A percentile compares a stretch with the other conserved stretches of the same genome.
Conservation (phyloP, 78 protist species). For the Dictyostelium brefeldianum region DNA sequence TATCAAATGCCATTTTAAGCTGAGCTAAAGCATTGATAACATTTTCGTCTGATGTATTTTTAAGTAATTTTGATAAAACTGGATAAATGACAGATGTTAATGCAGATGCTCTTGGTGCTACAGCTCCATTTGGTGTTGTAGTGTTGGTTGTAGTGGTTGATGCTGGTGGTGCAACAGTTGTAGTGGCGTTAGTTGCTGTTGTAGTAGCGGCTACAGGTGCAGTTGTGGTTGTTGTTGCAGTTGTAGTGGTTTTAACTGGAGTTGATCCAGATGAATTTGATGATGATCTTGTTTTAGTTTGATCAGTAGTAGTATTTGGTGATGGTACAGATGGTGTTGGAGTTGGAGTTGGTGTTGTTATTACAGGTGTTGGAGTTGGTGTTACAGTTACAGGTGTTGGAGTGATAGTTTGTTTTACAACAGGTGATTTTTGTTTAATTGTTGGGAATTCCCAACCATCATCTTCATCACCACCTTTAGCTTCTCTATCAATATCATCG, state of each 20-base stretch:
- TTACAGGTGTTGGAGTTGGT: background rate
- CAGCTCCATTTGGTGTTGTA: slow-evolving; percentile 6
- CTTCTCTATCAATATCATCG: slow-evolving; percentile 57
- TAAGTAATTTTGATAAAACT: slow-evolving; percentile 67
- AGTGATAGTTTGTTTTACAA: background rate
- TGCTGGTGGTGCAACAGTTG: background rate
- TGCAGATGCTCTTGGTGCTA: slow-evolving; percentile 67
- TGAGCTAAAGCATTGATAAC: slow-evolving; percentile 84
- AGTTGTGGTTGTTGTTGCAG: slow-evolving; percentile 7
- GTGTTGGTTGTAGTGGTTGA: background rate
- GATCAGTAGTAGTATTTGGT: slow-evolving; percentile 7
- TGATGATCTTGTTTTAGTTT: background rate
- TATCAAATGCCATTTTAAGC: slow-evolving; percentile 86
- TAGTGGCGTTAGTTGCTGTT: background rate
- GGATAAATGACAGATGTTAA: slow-evolving; percentile 86
- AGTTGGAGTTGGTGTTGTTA: slow-evolving; percentile 11
- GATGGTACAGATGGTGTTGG: slow-evolving; percentile 1
- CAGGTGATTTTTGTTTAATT: slow-evolving; percentile 49
- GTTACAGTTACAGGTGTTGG: background rate
- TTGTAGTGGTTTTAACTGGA: background rate
- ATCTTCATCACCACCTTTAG: slow-evolving; percentile 49
- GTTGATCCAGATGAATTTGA: background rate
- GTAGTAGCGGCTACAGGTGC: slow-evolving; percentile 35
- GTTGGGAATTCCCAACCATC: slow-evolving; percentile 87
- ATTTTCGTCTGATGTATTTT: slow-evolving; percentile 74